phyloP scores from a whole-genome alignment of 495 filamentous ascomycete species.

The Pseudoneurospora amorphoporcata region DNA sequence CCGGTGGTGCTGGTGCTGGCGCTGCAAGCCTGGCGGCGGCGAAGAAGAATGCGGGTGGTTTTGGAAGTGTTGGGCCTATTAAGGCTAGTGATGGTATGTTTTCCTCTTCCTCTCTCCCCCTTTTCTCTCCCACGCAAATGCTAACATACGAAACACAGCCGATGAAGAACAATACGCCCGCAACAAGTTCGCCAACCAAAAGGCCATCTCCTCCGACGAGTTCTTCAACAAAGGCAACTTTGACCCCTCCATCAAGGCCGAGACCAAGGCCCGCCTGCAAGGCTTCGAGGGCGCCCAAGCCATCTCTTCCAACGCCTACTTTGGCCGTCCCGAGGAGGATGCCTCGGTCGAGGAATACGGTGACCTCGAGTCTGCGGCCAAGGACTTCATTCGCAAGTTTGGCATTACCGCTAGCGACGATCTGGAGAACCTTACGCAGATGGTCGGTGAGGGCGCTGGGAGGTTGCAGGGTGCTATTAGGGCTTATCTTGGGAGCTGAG shows the following conservation, averaged over 20 bases:
- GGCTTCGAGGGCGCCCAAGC: constrained; percentile 86
- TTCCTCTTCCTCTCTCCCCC: neutral
- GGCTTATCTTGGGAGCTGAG: constrained; percentile 55
- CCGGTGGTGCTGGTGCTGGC: constrained; percentile 47
- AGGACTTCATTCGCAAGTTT: constrained; percentile 89
- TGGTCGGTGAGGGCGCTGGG: constrained; percentile 74
- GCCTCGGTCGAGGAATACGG: constrained; percentile 62
- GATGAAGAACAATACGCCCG: constrained; percentile 67
- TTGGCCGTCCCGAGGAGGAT: constrained; percentile 76
- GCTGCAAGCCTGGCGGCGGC: constrained; percentile 46
- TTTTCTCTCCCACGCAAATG: neutral
- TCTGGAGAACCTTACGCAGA: constrained; percentile 72
- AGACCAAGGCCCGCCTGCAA: constrained; percentile 77
- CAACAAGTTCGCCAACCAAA: constrained; percentile 75
- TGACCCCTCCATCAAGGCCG: constrained; percentile 67
- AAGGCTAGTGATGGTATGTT: constrained; percentile 61
- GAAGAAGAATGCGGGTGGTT: constrained; percentile 67
- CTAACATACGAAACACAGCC: constrained; percentile 39
- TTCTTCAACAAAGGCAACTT: constrained; percentile 89
- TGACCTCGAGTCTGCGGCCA: constrained; percentile 81
- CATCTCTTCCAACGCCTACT: constrained; percentile 95
- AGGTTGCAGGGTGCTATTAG: constrained; percentile 82
- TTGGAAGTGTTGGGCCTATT: constrained; percentile 72
- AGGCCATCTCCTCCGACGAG: constrained; percentile 94
- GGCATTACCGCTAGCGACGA: constrained; percentile 93